A percentile compares a stretch with the other conserved stretches of the same genome.
Conservation (phyloP, 768 basidiomycete species). For the Termitomyces sp. region DNA sequence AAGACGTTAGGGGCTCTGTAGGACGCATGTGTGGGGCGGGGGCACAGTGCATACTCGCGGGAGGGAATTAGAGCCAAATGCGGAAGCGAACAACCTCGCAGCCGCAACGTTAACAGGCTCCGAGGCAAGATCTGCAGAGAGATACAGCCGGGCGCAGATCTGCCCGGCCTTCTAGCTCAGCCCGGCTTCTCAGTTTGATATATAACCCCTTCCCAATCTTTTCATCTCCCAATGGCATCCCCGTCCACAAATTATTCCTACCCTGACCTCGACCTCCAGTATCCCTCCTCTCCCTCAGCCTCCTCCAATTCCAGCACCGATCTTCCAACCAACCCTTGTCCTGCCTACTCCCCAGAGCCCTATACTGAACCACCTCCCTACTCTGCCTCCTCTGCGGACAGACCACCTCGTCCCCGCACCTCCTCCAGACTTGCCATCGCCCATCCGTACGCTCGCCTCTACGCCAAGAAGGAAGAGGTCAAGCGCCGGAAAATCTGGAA, state of each 20-base stretch:
- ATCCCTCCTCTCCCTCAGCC: constrained; percentile 8
- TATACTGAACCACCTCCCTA: constrained; percentile 1
- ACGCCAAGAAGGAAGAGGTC: constrained; percentile 54
- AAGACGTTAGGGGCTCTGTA: background rate
- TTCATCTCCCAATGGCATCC: constrained; percentile 2
- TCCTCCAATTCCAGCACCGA: constrained; percentile 5
- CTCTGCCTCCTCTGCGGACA: background rate
- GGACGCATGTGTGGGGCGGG: too few relatives aligned
- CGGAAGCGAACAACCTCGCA: constrained; percentile 2
- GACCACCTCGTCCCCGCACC: constrained; percentile 1
- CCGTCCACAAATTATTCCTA: constrained; percentile 2
- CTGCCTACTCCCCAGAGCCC: constrained; percentile 2
- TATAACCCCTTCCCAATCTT: background rate
- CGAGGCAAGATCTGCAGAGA: constrained; percentile 12
- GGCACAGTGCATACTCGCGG: background rate
- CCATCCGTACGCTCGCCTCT: constrained; percentile 67
- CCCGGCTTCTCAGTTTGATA: constrained; percentile 1
- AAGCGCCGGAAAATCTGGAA: constrained; percentile 77
- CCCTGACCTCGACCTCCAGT: constrained; percentile 3
- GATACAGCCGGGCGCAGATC: background rate
- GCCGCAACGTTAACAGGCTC: background rate
- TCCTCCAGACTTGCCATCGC: constrained; percentile 26
- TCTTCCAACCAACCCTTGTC: constrained; percentile 2
- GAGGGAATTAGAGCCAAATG: background rate
- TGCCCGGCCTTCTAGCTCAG: background rate